Evolutionary conservation across 352 stramenopile species (phyloP), one percentile per base, ranked within the genome.

Genomic region (Phytophthora sp.): DNA sequence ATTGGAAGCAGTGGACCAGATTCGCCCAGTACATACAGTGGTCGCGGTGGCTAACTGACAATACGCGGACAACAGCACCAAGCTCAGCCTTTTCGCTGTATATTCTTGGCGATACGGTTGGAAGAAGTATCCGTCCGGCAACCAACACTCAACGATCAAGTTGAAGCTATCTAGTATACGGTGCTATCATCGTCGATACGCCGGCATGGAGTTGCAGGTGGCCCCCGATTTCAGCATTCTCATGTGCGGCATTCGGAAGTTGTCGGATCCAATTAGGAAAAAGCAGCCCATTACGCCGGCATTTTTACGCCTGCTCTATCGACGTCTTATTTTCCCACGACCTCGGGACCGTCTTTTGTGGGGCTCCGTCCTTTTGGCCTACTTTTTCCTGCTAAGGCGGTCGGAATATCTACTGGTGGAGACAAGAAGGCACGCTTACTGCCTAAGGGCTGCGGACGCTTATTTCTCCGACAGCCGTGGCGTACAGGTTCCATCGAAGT

Each of bases 211-310:
- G 12, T 3, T 54, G 3, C 5, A 9, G 4, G 10, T 13, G 4
- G 3, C 18, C 8, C 31, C 46, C 12, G 31, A 44, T 28, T 44
- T 54, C 5, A 13, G 6, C 5, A 23, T 54, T n/a, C 32, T 24
- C 11, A 17, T 44, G 9, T 11, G 21, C 0, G 46, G 46, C 12
- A 54, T 54, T 13, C 10, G n/a, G 6, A 17, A 32, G 9, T 21
- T 44, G 3, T 44, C 46, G 18, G 20, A 31, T 20, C 46, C 46
- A 2, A 9, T 44, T 18, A 13, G 8, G 11, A 54, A 54, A 23
- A 54, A 54, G 18, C 46, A 54, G 10, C 32, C 31, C 2, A 43
- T 54, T 32, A 54, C 46, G 24, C 46, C 20, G 30, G 17, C 43
- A 35, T 35, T 49, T 24, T 11, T 49, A 5, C 18, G 39, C 4